Conservation (phyloP, 139 green algal genomes). For the Haematococcus lacustris region DNA sequence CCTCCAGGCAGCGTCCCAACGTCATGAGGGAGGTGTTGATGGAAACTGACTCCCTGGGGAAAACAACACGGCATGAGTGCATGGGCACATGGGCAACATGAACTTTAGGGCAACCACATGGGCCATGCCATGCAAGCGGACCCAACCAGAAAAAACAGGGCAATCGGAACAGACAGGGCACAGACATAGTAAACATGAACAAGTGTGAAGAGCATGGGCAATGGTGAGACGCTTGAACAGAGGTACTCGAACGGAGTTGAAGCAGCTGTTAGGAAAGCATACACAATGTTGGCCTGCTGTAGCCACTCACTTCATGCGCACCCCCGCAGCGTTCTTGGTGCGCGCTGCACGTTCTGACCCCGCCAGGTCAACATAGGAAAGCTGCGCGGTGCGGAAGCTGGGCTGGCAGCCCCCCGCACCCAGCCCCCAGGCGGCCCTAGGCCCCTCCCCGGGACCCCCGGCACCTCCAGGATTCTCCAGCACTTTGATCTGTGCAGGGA, state of each 20-base stretch:
- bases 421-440: background rate
- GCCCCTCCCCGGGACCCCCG: no score
- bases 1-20: slow-evolving; percentile 70
- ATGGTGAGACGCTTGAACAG: background rate
- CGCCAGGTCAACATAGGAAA: slow-evolving; percentile 74
- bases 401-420: background rate
- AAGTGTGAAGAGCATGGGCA: background rate
- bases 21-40: slow-evolving; percentile 80
- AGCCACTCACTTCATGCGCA: slow-evolving; percentile 47
- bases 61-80: background rate
- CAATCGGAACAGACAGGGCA: no score
- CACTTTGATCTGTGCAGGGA: background rate
- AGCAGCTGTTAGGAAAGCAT: background rate
- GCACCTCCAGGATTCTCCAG: background rate
- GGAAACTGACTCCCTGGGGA: background rate
- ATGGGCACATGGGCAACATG: background rate
- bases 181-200: no score
- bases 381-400: slow-evolving; percentile 7
- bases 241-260: background rate
- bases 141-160: background rate
- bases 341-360: slow-evolving; percentile 59
- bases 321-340: slow-evolving; percentile 62
- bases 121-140: no score
- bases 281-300: background rate
- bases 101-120: background rate